phyloP scores from a whole-genome alignment of 2,329 filamentous ascomycete genomes.

The Dactylonectria estremocensis region DNA sequence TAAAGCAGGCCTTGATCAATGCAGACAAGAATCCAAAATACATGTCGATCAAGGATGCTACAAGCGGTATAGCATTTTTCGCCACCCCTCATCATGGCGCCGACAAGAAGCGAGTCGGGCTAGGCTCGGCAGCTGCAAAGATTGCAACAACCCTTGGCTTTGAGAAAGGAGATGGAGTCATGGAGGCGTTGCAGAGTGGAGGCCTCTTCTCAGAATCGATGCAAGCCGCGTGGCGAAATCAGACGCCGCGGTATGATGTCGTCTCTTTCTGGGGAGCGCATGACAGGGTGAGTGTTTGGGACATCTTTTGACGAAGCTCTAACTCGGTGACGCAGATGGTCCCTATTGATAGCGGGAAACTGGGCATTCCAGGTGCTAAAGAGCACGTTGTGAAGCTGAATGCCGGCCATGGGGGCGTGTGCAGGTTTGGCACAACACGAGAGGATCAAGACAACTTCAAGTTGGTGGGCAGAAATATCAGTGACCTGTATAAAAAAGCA shows the following conservation, averaged over 20 bases:
- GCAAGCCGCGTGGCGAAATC: constrained; percentile 5
- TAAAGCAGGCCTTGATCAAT: constrained; percentile 27
- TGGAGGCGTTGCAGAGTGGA: not conserved
- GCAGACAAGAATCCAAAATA: constrained; percentile 5
- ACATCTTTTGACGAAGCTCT: too few species aligned
- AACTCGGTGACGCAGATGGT: too few species aligned
- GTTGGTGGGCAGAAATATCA: not conserved
- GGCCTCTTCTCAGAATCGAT: not conserved
- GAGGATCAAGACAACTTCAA: constrained; percentile 8
- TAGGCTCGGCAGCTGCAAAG: not conserved
- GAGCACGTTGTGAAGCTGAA: constrained; percentile 9
- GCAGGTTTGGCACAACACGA: constrained; percentile 6
- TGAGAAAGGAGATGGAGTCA: too few species aligned
- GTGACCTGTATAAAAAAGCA: constrained; percentile 1
- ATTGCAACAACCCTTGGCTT: constrained; percentile 3
- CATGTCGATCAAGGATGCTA: not conserved
- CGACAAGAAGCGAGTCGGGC: not conserved
- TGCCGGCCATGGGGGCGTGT: constrained; percentile 6
- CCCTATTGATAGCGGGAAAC: not conserved
- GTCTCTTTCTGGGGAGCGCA: constrained; percentile 15
- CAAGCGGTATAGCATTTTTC: constrained; percentile 18
- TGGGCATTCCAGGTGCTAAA: not conserved
- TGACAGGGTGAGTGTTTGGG: not conserved
- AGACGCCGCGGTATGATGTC: not conserved
- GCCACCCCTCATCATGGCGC: constrained; percentile 18